phyloP scores from a whole-genome alignment of 495 filamentous ascomycete species.

The Hapsidospora chrysogenum region DNA sequence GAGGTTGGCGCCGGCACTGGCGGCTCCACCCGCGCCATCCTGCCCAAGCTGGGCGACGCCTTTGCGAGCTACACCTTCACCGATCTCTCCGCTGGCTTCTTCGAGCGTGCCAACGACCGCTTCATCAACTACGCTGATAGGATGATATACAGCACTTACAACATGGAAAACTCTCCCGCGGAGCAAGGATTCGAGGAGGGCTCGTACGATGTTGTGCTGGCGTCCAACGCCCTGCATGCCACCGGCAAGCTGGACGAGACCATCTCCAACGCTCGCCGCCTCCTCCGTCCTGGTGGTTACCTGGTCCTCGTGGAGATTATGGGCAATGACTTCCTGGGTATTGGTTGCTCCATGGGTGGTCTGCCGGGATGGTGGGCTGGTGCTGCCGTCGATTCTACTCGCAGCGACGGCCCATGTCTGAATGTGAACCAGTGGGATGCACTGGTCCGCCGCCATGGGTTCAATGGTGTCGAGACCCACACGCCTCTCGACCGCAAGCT shows the following conservation, averaged over 20 bases:
- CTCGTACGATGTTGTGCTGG: conserved; percentile 11
- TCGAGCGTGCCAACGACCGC: background rate
- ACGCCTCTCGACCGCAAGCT: background rate
- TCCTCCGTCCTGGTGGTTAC: conserved; percentile 17
- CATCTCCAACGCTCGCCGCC: conserved; percentile 17
- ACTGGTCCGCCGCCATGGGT: no score
- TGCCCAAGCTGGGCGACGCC: conserved; percentile 5
- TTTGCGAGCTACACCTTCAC: conserved; percentile 9
- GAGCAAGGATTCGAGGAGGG: conserved; percentile 14
- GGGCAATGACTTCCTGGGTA: no score
- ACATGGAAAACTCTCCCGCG: conserved; percentile 12
- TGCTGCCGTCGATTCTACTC: background rate
- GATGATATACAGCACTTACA: conserved; percentile 13
- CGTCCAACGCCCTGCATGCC: conserved; percentile 20
- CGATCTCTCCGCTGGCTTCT: background rate
- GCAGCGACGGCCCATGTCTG: background rate
- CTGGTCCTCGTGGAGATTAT: conserved; percentile 9
- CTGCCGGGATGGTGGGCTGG: no score
- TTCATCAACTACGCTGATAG: background rate
- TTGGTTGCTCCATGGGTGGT: no score
- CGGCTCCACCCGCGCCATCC: conserved; percentile 21
- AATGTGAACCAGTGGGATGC: background rate
- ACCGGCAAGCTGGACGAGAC: conserved; percentile 17
- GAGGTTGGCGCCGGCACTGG: conserved; percentile 42
- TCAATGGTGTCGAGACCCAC: background rate